These are phyloP conservation scores for Lyophyllum decastes DNA, from an alignment of 768 basidiomycete genomes.

Conservation along the genomic window DNA sequence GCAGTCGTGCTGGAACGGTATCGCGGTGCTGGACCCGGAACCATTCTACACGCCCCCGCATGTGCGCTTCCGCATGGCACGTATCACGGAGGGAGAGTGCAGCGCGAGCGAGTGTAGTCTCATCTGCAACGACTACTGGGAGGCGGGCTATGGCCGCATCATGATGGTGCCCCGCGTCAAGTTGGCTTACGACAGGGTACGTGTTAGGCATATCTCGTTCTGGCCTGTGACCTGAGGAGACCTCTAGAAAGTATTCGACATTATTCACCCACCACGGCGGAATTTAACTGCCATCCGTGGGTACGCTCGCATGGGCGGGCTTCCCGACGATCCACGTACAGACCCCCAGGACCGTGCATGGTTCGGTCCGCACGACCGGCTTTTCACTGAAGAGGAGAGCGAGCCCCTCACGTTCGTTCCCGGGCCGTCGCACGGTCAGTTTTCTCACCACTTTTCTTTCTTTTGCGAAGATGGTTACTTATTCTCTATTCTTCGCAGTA, in stretches of 20 bases:
- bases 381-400: conserved; percentile 89
- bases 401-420: conserved; percentile 73
- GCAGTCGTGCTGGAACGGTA: conserved; percentile 98
- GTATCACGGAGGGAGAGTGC: conserved; percentile 85
- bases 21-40: conserved; percentile 92
- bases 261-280: conserved; percentile 86
- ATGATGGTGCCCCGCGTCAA: conserved; percentile 98
- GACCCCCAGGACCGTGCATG: conserved; percentile 98
- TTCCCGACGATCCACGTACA: conserved; percentile 93
- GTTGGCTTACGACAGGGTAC: conserved; percentile 88
- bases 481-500: conserved; percentile 47
- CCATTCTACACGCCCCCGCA: conserved; percentile 93
- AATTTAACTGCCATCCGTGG: conserved; percentile 97
- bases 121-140: conserved; percentile 99
- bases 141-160: conserved; percentile 92
- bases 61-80: conserved; percentile 95
- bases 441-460: not conserved
- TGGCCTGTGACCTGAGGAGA: not conserved
- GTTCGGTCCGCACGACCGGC: conserved; percentile 96
- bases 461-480: not conserved
- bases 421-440: conserved; percentile 87
- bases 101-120: conserved; percentile 94
- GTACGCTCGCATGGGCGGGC: conserved; percentile 91
- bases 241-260: conserved; percentile 84
- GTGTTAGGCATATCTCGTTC: conserved; percentile 25